Base-by-base conservation (phyloP, 2,329 filamentous ascomycete species). In the Cercospora nicotianae region DNA sequence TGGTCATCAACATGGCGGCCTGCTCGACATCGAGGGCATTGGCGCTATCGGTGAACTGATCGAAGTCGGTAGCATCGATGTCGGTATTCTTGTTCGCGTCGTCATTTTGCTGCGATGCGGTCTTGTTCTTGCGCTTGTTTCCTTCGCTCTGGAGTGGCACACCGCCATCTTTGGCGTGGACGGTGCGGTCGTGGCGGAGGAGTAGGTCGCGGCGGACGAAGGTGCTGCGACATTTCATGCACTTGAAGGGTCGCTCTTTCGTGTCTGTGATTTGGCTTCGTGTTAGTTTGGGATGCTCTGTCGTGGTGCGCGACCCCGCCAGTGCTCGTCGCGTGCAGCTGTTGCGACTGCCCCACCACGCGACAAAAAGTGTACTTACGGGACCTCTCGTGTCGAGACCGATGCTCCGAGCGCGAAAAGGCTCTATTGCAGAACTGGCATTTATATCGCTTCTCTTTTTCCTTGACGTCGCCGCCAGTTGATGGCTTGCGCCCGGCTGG, bases 181-280 rank as follows among this genome's bases (percentile, higher is more conserved):
- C 95, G 72, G 95, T 99, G 77, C 95, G 92, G 82, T 99, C 95
- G 84, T 99, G 95, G 80, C 95, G 91, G 74, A 99, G 89, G 63
- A 99, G 89, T 71, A 99, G 87, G 83, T 99, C 95, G 82, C 95
- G 92, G 80, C 95, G 92, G 76, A 99, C 95, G 80, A 99, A 99
- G 70, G 95, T 99, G 85, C 94, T 97, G 78, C 94, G 88, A 82
- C 95, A 99, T 84, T 99, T 99, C 84, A 93, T 87, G 83, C 95
- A 99, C 81, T 98, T 98, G 87, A 99, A 99, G 42, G 95, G 95
- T 71, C 95, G 90, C 82, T 98, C 95, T 83, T 99, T 99, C 72
- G 95, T 99, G 81, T 98, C 94, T 98, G 81, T 69, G 66, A 64
- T 23, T 51, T 42, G 60, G 26, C 45, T 23, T 61, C 28, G 28